Evolutionary conservation across 2,329 filamentous ascomycete species (phyloP).

Genomic region (Aureobasidium melanogenum): DNA sequence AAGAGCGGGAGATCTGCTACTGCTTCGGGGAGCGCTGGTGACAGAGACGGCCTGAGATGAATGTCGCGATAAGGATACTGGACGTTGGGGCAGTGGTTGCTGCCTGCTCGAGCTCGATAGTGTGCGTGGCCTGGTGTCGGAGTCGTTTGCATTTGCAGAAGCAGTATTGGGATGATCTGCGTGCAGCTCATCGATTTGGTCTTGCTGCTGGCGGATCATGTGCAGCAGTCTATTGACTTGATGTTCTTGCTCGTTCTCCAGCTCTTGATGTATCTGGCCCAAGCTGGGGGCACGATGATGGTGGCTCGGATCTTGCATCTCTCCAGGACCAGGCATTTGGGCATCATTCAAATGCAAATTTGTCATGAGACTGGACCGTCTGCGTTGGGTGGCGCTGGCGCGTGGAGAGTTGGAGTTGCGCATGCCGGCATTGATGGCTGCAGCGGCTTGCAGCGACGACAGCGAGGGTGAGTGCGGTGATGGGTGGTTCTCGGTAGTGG

Average conservation of each 20-base stretch:
- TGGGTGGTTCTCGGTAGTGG: constrained; percentile 34
- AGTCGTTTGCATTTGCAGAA: constrained; percentile 26
- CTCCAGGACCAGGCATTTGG: constrained; percentile 55
- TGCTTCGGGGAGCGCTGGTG: constrained; percentile 27
- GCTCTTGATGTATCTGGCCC: constrained; percentile 68
- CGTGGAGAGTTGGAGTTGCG: constrained; percentile 11
- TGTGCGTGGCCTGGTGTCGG: constrained; percentile 18
- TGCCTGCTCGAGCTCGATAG: constrained; percentile 20
- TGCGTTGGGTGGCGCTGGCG: constrained; percentile 18
- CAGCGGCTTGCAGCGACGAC: constrained; percentile 64
- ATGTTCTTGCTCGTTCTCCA: constrained; percentile 70
- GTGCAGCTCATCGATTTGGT: constrained; percentile 57
- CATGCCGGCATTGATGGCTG: constrained; percentile 59
- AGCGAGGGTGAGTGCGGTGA: constrained; percentile 56
- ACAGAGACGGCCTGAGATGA: constrained; percentile 30
- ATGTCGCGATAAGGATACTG: constrained; percentile 33
- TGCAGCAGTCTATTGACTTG: constrained; percentile 70
- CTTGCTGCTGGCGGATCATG: constrained; percentile 68
- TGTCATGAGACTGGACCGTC: constrained; percentile 61
- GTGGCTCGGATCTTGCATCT: constrained; percentile 50
- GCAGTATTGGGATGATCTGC: constrained; percentile 17
- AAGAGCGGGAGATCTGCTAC: constrained; percentile 35
- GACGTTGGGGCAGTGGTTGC: constrained; percentile 15
- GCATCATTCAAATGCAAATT: constrained; percentile 69
- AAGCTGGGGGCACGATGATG: constrained; percentile 60